Evolutionary conservation across 75 land plant genomes (phyloP), one percentile per base, ranked within the genome.

Genomic region (Isoetes taiwanensis): DNA sequence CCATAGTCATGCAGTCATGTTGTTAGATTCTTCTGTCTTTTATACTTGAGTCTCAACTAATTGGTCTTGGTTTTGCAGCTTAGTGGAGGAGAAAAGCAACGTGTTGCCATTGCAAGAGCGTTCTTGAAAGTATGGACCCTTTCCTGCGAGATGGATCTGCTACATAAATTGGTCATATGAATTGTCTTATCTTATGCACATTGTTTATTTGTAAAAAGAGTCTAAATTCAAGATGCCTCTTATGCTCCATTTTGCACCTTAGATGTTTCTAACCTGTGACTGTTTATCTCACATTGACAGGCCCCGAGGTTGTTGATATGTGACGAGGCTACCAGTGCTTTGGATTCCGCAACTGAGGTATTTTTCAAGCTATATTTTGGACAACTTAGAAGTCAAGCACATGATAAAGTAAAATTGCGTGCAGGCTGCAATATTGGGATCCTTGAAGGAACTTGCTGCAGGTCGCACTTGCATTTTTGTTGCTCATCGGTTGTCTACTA

Each of bases 311-410:
- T 70, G 26, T 58, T 70, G 41, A 48, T 70, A 9, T 70, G 73
- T 31, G 73, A 70, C 32, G 73, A 70, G 52, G 73, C 73, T n/a
- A 70, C 73, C 21, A 68, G 71, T 70, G 73, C 73, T 20, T 56
- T 70, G 0, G 73, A 70, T 31, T 70, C 73, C 10, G 58, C 43
- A 31, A 70, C 73, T 17, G 73, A 70, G 68, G 73, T 70, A 55
- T 5, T 41, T n/a, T 21, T 19, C 0, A 24, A 32, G 1, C 26
- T 14, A 0, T 58, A 9, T 56, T 41, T 32, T 64, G 9, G 54
- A 19, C 55, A n/a, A 52, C 8, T 3, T 52, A 8, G 2, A 19
- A 1, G 3, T 52, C 20, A 52, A n/a, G n/a, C 8, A 5, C 27
- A 4, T 19, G 46, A 16, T 20, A 28, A 21, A 21, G 20, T 52